phyloP scores from a whole-genome alignment of 805 yeast genomes.

The Candida jianshihensis region DNA sequence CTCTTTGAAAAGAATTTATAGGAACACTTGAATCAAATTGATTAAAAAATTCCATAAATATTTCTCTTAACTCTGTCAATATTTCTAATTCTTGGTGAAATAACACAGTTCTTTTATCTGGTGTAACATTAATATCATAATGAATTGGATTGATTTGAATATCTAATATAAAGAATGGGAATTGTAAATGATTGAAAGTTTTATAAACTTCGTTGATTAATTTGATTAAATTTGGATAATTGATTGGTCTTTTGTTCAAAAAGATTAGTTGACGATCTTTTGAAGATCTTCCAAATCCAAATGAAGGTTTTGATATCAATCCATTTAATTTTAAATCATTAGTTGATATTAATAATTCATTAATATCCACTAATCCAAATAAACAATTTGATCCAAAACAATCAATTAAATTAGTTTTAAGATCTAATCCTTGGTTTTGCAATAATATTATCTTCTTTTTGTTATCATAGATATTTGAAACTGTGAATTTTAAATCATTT shows the following conservation, averaged over 20 bases:
- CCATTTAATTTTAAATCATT: slow-evolving; percentile 44
- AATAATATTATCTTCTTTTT: slow-evolving; percentile 49
- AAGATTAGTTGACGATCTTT: slow-evolving; percentile 71
- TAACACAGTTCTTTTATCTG: slow-evolving; percentile 75
- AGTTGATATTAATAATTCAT: too few species aligned
- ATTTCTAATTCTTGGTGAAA: slow-evolving; percentile 61
- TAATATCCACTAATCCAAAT: slow-evolving; percentile 39
- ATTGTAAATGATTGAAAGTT: slow-evolving; percentile 63
- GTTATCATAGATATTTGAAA: slow-evolving; percentile 42
- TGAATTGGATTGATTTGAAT: slow-evolving; percentile 42
- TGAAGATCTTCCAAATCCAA: slow-evolving; percentile 69
- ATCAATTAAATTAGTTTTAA: slow-evolving; percentile 53
- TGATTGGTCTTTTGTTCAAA: slow-evolving; percentile 72
- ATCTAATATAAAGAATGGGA: slow-evolving; percentile 63
- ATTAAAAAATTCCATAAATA: slow-evolving; percentile 42
- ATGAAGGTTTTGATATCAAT: slow-evolving; percentile 64
- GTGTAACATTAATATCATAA: slow-evolving; percentile 85
- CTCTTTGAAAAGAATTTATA: slow-evolving; percentile 12
- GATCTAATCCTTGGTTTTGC: slow-evolving; percentile 45
- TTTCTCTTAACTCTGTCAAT: slow-evolving; percentile 46
- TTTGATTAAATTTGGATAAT: slow-evolving; percentile 45
- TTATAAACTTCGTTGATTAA: slow-evolving; percentile 69
- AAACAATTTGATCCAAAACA: slow-evolving; percentile 67
- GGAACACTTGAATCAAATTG: slow-evolving; percentile 27
- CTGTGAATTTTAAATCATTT: slow-evolving; percentile 50